Percentiles rank a stretch among this genome's conserved stretches.
Conservation (phyloP, 1,284 basidiomycete species). For the Pseudozyma tsukubaensis region DNA sequence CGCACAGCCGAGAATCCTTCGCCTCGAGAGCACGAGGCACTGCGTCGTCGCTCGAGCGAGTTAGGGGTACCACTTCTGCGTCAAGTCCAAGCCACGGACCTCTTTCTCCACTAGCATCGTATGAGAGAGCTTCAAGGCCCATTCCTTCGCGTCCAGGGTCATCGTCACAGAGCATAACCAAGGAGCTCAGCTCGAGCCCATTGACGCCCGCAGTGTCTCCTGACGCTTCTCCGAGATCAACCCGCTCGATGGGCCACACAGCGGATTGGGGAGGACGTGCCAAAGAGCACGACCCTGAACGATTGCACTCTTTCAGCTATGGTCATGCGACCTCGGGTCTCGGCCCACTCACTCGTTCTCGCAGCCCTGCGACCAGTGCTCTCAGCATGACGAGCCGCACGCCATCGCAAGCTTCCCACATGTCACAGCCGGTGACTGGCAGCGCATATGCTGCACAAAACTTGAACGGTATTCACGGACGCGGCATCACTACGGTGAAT, state of each 20-base stretch:
- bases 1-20: conserved; percentile 34
- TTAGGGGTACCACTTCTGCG: not conserved
- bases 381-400: conserved; percentile 42
- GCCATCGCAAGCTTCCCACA: conserved; percentile 35
- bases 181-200: conserved; percentile 29
- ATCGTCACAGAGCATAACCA: conserved; percentile 17
- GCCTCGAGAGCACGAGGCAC: conserved; percentile 11
- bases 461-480: conserved; percentile 53
- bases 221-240: conserved; percentile 31
- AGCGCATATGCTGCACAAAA: conserved; percentile 9
- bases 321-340: conserved; percentile 15
- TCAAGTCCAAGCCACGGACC: conserved; percentile 6
- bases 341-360: conserved; percentile 28
- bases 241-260: conserved; percentile 27
- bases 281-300: conserved; percentile 16
- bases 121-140: conserved; percentile 25
- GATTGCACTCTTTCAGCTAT: conserved; percentile 33
- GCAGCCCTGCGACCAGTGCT: conserved; percentile 28
- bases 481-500: conserved; percentile 66
- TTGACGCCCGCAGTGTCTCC: conserved; percentile 34
- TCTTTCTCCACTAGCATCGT: conserved; percentile 22
- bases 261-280: conserved; percentile 33
- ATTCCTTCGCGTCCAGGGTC: conserved; percentile 4
- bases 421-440: conserved; percentile 21
- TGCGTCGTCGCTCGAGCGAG: conserved; percentile 25